Percentiles rank a stretch among this genome's conserved stretches.
These are phyloP conservation scores for Lobulomyces angularis DNA, from an alignment of 192 early-diverging fungal species.

Conservation along the genomic window DNA sequence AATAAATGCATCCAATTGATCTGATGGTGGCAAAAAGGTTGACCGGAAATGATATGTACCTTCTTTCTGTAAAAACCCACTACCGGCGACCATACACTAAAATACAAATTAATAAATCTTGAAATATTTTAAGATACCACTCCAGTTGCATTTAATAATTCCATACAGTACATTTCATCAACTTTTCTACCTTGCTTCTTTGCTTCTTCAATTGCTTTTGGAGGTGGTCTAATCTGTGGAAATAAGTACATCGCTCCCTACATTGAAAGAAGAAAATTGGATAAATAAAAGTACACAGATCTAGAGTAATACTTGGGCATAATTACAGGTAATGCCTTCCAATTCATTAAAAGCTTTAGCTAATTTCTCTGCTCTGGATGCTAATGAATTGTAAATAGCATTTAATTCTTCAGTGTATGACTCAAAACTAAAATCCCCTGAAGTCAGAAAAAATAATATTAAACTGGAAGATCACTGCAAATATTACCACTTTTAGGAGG, in stretches of 20 bases:
- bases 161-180: conserved; percentile 84
- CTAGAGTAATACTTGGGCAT: conserved; percentile 31
- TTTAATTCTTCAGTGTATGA: conserved; percentile 60
- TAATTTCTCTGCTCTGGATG: conserved; percentile 62
- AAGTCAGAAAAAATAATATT: no score
- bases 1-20: conserved; percentile 86
- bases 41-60: conserved; percentile 92
- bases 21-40: conserved; percentile 89
- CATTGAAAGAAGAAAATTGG: not conserved
- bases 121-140: conserved; percentile 28
- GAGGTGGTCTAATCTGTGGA: conserved; percentile 65
- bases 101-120: not conserved
- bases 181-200: conserved; percentile 55
- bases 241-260: conserved; percentile 97
- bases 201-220: conserved; percentile 67
- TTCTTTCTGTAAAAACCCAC: conserved; percentile 80
- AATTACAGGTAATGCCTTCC: conserved; percentile 73
- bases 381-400: conserved; percentile 66
- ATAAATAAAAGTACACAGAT: not conserved
- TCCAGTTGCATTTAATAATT: conserved; percentile 83
- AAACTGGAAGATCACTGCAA: no score
- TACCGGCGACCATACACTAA: conserved; percentile 80
- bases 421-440: conserved; percentile 64
- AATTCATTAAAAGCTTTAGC: conserved; percentile 67
- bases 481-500: conserved; percentile 73